Evolutionary conservation across 1,284 basidiomycete species (phyloP).

Genomic region (Puccinia horiana): DNA sequence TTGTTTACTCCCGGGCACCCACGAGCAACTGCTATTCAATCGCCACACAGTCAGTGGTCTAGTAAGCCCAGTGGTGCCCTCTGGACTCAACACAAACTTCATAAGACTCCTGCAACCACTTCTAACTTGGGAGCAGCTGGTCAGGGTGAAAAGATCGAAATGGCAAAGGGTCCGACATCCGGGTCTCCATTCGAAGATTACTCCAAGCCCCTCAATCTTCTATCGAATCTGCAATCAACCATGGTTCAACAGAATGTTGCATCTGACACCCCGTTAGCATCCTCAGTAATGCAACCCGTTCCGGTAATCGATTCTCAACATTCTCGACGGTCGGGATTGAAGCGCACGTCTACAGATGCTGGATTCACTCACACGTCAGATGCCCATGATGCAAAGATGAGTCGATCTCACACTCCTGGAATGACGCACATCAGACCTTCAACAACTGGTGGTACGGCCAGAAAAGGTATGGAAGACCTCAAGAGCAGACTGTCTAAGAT

Average conservation of each 20-base stretch:
- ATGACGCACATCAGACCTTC: constrained; percentile 15
- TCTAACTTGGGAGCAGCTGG: constrained; percentile 16
- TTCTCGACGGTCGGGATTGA: constrained; percentile 29
- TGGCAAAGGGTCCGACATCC: neutral
- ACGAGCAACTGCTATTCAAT: constrained; percentile 21
- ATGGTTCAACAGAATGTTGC: neutral
- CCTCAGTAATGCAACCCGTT: constrained; percentile 7
- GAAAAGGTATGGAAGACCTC: constrained; percentile 40
- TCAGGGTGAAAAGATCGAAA: constrained; percentile 3
- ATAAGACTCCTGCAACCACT: constrained; percentile 35
- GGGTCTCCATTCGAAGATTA: constrained; percentile 35
- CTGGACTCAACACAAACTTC: constrained; percentile 41
- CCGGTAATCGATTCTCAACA: constrained; percentile 23
- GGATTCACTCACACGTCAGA: constrained; percentile 44
- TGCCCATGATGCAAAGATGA: constrained; percentile 43
- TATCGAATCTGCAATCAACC: constrained; percentile 18
- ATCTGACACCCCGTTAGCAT: neutral
- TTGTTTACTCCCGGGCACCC: constrained; percentile 43
- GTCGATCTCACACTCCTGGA: constrained; percentile 39
- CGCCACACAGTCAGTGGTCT: constrained; percentile 46
- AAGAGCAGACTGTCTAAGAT: constrained; percentile 42
- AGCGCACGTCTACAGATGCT: constrained; percentile 47
- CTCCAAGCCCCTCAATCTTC: constrained; percentile 15
- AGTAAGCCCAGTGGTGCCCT: constrained; percentile 23
- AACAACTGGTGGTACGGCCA: constrained; percentile 10